These are phyloP conservation scores for Tylopilus vinaceipallidus DNA, from an alignment of 768 basidiomycete species.

Conservation along the genomic window DNA sequence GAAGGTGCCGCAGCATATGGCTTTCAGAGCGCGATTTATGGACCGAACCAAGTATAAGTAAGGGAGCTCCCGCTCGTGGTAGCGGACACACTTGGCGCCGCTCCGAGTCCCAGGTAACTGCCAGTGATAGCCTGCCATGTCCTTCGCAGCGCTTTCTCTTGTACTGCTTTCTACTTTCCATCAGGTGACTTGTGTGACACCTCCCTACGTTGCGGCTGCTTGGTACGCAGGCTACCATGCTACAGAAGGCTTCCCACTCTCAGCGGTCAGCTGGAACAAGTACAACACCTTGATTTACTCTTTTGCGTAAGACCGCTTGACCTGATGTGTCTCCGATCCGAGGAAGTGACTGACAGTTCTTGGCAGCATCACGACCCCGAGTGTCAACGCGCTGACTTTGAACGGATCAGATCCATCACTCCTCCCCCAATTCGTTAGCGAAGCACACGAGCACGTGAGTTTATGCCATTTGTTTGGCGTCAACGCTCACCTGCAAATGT, in stretches of 20 bases:
- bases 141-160: not conserved
- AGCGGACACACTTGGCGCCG: not conserved
- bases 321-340: not conserved
- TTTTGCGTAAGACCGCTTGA: constrained; percentile 49
- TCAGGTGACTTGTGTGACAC: not conserved
- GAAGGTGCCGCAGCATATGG: not conserved
- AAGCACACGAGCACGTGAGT: no score
- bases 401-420: no score
- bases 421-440: no score
- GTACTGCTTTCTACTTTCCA: constrained; percentile 2
- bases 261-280: constrained; percentile 63
- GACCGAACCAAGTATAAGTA: constrained; percentile 6
- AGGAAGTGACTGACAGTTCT: not conserved
- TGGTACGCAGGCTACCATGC: constrained; percentile 75
- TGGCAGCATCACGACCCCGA: no score
- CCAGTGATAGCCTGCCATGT: constrained; percentile 3
- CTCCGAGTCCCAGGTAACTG: not conserved
- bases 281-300: constrained; percentile 70
- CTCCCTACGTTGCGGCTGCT: constrained; percentile 40
- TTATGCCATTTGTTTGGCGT: no score
- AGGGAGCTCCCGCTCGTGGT: not conserved
- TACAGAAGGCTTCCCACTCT: constrained; percentile 46
- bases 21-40: not conserved
- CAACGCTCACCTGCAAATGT: no score
- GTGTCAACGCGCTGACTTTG: no score